Evolutionary conservation across 2,329 filamentous ascomycete genomes (phyloP).

Genomic region (Aspergillus nomiae): DNA sequence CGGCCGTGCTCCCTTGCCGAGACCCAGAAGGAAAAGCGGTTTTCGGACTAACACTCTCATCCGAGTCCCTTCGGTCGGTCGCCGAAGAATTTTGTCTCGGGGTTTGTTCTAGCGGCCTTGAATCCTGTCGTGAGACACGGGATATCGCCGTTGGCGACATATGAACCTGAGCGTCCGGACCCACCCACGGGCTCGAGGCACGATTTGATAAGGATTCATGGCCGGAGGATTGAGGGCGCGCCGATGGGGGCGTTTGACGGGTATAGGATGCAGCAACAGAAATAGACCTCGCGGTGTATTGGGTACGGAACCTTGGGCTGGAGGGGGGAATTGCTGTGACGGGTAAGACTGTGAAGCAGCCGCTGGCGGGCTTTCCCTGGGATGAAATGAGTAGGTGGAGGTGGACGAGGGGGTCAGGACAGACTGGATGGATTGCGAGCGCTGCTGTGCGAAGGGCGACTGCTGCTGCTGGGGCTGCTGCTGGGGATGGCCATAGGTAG

Average conservation of each 20-base stretch:
- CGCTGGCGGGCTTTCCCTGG: conserved; percentile 39
- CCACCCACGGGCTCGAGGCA: conserved; percentile 35
- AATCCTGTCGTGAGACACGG: conserved; percentile 46
- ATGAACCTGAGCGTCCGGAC: conserved; percentile 31
- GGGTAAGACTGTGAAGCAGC: conserved; percentile 31
- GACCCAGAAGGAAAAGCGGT: conserved; percentile 48
- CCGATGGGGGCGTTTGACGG: conserved; percentile 39
- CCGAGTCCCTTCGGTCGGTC: conserved; percentile 68
- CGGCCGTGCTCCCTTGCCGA: conserved; percentile 31
- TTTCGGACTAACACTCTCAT: conserved; percentile 77
- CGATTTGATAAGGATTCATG: conserved; percentile 36
- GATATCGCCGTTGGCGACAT: conserved; percentile 34
- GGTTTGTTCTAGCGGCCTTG: conserved; percentile 30
- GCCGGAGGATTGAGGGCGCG: conserved; percentile 41
- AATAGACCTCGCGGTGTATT: conserved; percentile 48
- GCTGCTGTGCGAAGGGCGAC: conserved; percentile 41
- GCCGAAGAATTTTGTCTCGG: conserved; percentile 48
- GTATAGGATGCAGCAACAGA: conserved; percentile 41
- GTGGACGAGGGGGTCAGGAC: conserved; percentile 37
- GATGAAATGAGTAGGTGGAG: conserved; percentile 35
- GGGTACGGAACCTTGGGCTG: conserved; percentile 47
- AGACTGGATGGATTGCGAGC: conserved; percentile 43
- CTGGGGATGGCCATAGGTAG: conserved; percentile 31
- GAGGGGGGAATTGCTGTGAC: conserved; percentile 37
- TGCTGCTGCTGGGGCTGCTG: conserved; percentile 33